Conservation (phyloP, 2,329 filamentous ascomycete species). For the Mycosphaerella arachidis region DNA sequence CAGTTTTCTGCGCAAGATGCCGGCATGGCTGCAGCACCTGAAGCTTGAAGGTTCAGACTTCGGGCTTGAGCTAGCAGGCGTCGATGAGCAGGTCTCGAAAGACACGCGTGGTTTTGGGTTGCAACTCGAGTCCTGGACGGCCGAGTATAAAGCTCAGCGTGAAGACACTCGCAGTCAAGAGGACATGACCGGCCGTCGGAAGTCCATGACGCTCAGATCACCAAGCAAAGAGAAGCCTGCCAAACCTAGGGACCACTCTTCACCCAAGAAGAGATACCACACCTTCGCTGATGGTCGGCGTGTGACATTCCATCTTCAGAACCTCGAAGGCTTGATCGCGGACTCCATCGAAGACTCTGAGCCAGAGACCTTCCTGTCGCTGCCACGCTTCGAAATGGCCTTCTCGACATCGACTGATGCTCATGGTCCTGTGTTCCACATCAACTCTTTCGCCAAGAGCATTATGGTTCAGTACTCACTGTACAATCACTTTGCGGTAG, state of each 20-base stretch:
- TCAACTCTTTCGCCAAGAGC: conserved; percentile 75
- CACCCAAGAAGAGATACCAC: conserved; percentile 48
- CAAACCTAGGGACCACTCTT: conserved; percentile 30
- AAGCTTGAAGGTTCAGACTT: conserved; percentile 84
- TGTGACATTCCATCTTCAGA: conserved; percentile 72
- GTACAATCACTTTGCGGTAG: conserved; percentile 85
- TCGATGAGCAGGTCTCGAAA: conserved; percentile 77
- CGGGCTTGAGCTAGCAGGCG: conserved; percentile 82
- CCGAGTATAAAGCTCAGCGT: conserved; percentile 77
- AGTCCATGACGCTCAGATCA: conserved; percentile 67
- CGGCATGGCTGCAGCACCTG: conserved; percentile 78
- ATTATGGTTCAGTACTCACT: conserved; percentile 85
- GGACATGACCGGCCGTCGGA: conserved; percentile 51
- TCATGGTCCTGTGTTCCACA: conserved; percentile 80
- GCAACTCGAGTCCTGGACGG: conserved; percentile 80
- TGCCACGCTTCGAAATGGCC: conserved; percentile 83
- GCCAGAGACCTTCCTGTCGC: conserved; percentile 74
- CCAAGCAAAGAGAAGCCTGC: conserved; percentile 33
- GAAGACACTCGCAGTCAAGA: conserved; percentile 48
- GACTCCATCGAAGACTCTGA: conserved; percentile 83
- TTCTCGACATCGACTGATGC: conserved; percentile 80
- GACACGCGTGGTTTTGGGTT: conserved; percentile 78
- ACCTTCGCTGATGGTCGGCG: conserved; percentile 69
- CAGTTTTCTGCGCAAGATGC: conserved; percentile 73
- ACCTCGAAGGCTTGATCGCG: conserved; percentile 84